These are phyloP conservation scores for Pichia sp. DNA, from an alignment of 1,139 yeast species.

Conservation along the genomic window DNA sequence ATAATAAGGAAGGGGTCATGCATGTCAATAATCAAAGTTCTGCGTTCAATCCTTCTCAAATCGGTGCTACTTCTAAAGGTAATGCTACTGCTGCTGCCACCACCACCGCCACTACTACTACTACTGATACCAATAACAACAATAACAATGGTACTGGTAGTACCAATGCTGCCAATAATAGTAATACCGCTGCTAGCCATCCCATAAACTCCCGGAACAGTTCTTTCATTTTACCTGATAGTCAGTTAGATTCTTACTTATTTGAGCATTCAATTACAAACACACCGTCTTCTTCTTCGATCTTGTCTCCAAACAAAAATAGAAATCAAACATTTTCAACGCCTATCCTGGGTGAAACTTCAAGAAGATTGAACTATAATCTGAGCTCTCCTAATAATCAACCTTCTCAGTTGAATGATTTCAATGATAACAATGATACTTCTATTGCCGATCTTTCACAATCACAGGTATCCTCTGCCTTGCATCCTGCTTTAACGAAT, in stretches of 20 bases:
- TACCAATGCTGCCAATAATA: neutral
- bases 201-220: slow-evolving; percentile 3
- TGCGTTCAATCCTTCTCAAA: slow-evolving; percentile 4
- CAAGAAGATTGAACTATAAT: slow-evolving; percentile 27
- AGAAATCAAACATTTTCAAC: slow-evolving; percentile 22
- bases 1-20: slow-evolving; percentile 13
- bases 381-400: slow-evolving; percentile 20
- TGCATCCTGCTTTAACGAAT: slow-evolving; percentile 24
- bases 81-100: neutral
- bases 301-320: slow-evolving; percentile 16
- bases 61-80: neutral
- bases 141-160: neutral
- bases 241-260: slow-evolving; percentile 10
- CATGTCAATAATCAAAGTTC: slow-evolving; percentile 4
- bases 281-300: slow-evolving; percentile 11
- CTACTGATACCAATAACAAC: neutral
- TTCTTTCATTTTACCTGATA: slow-evolving; percentile 14
- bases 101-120: neutral
- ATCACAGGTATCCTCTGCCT: neutral
- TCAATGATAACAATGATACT: slow-evolving; percentile 13
- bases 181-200: neutral
- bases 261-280: slow-evolving; percentile 15
- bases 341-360: slow-evolving; percentile 26
- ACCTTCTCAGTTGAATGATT: neutral
- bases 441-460: slow-evolving; percentile 9